phyloP scores from a whole-genome alignment of 2,329 filamentous ascomycete species.

The Colletotrichum godetiae region DNA sequence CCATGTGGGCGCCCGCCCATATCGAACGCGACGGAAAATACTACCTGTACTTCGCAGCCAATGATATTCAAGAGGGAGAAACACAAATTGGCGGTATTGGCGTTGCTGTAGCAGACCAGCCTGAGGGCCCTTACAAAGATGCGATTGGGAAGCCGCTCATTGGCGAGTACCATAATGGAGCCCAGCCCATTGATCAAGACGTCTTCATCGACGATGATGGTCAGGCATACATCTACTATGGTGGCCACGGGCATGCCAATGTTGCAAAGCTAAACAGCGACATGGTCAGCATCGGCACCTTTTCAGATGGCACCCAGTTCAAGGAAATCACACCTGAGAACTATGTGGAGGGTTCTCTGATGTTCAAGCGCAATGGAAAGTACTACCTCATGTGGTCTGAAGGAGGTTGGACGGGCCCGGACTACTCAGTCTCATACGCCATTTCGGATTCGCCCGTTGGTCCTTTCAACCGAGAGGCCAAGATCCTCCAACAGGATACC shows the following conservation, averaged over 20 bases:
- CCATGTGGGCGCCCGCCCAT: slow-evolving; percentile 74
- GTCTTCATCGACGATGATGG: slow-evolving; percentile 68
- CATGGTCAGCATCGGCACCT: too few species aligned
- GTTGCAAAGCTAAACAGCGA: slow-evolving; percentile 49
- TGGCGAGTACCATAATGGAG: slow-evolving; percentile 51
- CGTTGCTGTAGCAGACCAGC: too few species aligned
- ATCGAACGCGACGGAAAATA: slow-evolving; percentile 69
- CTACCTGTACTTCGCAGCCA: slow-evolving; percentile 71
- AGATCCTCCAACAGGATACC: too few species aligned
- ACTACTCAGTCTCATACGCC: too few species aligned
- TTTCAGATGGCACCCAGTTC: too few species aligned
- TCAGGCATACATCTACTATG: slow-evolving; percentile 72
- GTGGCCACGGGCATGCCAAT: slow-evolving; percentile 54
- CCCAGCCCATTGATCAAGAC: slow-evolving; percentile 69
- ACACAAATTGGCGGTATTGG: slow-evolving; percentile 54
- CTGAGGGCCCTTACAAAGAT: slow-evolving; percentile 67
- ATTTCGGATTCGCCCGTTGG: too few species aligned
- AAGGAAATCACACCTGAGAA: too few species aligned
- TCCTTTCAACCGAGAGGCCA: too few species aligned
- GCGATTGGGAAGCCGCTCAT: slow-evolving; percentile 61
- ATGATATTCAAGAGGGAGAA: slow-evolving; percentile 58
- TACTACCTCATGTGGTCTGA: too few species aligned
- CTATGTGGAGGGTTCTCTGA: too few species aligned
- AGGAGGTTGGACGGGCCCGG: too few species aligned
- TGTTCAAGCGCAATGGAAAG: too few species aligned